Conservation (phyloP, 2,329 filamentous ascomycete genomes). For the Trichoderma cornu-damae region DNA sequence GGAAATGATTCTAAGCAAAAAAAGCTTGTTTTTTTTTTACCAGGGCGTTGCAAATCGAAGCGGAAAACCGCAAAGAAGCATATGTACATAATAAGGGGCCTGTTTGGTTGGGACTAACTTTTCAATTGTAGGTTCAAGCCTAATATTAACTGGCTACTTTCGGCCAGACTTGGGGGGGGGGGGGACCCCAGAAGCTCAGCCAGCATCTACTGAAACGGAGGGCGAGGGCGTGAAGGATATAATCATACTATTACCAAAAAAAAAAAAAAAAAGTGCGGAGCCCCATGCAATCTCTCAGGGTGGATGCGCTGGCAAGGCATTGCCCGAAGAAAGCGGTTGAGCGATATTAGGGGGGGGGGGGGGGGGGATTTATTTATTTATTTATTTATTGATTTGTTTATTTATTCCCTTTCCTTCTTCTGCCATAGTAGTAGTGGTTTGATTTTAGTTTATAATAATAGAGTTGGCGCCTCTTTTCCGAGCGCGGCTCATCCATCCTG, state of each 20-base stretch:
- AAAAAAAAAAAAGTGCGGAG: constrained; percentile 16
- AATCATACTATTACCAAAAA: no score
- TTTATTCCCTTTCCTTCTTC: constrained; percentile 5
- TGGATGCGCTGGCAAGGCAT: constrained; percentile 15
- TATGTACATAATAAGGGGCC: no score
- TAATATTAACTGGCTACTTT: no score
- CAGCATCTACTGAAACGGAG: not conserved
- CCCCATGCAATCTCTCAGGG: constrained; percentile 13
- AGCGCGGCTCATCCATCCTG: not conserved
- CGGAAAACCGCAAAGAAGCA: not conserved
- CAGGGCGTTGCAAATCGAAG: not conserved
- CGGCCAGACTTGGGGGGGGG: no score
- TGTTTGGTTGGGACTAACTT: no score
- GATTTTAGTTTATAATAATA: constrained; percentile 7
- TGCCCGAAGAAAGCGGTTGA: constrained; percentile 6
- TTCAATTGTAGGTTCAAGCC: constrained; percentile 3
- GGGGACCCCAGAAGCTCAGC: not conserved
- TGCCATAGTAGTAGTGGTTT: constrained; percentile 1
- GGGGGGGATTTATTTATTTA: no score
- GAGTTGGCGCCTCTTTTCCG: not conserved
- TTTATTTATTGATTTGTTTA: no score
- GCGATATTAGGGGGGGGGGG: constrained; percentile 6
- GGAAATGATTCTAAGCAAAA: not conserved
- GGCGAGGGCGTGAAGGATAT: not conserved
- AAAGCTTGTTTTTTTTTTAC: not conserved